These are phyloP conservation scores for Solanum megistacrolobum DNA, from an alignment of 257 asterid species.

Conservation along the genomic window DNA sequence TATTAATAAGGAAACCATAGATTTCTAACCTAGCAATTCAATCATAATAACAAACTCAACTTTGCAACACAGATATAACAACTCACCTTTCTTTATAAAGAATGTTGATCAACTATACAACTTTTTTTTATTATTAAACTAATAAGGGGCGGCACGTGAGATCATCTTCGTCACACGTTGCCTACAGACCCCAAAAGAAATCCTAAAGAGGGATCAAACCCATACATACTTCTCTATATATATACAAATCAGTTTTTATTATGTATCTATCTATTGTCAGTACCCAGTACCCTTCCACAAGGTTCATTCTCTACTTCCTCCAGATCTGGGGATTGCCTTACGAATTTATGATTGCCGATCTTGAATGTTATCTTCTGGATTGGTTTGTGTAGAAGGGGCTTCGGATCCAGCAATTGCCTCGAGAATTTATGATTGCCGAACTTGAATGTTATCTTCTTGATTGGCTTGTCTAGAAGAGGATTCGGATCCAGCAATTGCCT, in stretches of 20 bases:
- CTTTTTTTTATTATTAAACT: too few species aligned
- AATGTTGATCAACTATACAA: not conserved
- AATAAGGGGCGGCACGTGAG: not conserved
- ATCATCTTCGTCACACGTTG: not conserved
- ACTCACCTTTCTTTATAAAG: not conserved
- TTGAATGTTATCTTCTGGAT: not conserved
- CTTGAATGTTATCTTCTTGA: too few species aligned
- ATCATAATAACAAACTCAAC: not conserved
- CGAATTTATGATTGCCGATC: not conserved
- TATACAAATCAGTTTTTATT: too few species aligned
- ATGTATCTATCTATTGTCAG: not conserved
- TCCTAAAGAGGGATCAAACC: not conserved
- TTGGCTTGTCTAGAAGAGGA: too few species aligned
- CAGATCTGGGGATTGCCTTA: not conserved
- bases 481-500: too few species aligned
- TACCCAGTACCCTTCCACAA: not conserved
- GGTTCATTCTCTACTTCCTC: not conserved
- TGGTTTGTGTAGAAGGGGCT: not conserved
- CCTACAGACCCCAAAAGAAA: not conserved
- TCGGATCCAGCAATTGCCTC: too few species aligned
- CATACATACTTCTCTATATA: not conserved
- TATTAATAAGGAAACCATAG: not conserved
- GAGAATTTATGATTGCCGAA: too few species aligned
- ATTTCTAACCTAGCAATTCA: not conserved
- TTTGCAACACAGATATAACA: not conserved